phyloP scores from a whole-genome alignment of 257 asterid genomes.

The Solanum lignicaule region DNA sequence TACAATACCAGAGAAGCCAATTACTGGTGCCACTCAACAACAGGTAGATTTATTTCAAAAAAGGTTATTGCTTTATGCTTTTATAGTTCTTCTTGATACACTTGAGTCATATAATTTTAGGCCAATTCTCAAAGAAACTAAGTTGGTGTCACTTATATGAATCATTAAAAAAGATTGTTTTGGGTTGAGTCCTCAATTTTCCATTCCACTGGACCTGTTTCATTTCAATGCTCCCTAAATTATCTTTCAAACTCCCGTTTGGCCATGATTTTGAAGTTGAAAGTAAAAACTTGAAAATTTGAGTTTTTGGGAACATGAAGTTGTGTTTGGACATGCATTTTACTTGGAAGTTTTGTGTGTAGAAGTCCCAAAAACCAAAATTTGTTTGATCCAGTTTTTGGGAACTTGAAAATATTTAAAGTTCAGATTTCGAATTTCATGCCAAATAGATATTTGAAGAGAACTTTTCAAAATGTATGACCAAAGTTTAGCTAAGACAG shows the following conservation, averaged over 20 bases:
- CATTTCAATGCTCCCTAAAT: neutral
- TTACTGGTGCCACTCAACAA: conserved; percentile 81
- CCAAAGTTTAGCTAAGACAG: neutral
- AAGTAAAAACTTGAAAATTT: neutral
- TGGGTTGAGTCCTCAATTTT: neutral
- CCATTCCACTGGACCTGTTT: neutral
- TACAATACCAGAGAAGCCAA: conserved; percentile 46
- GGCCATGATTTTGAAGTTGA: neutral
- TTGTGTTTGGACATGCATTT: neutral
- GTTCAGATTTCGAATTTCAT: neutral
- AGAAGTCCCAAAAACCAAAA: neutral
- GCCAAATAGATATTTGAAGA: neutral
- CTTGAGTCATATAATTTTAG: neutral
- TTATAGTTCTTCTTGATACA: neutral
- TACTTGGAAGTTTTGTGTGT: neutral
- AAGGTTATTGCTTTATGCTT: neutral
- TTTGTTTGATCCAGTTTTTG: neutral
- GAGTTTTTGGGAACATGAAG: neutral
- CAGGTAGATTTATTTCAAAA: conserved; percentile 34
- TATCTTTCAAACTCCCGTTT: neutral
- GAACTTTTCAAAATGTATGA: neutral
- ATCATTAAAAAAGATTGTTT: neutral
- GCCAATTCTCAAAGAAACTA: neutral
- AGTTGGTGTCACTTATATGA: neutral
- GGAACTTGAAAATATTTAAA: neutral